Conservation (phyloP, 495 filamentous ascomycete species). For the Penicillium arizonense region DNA sequence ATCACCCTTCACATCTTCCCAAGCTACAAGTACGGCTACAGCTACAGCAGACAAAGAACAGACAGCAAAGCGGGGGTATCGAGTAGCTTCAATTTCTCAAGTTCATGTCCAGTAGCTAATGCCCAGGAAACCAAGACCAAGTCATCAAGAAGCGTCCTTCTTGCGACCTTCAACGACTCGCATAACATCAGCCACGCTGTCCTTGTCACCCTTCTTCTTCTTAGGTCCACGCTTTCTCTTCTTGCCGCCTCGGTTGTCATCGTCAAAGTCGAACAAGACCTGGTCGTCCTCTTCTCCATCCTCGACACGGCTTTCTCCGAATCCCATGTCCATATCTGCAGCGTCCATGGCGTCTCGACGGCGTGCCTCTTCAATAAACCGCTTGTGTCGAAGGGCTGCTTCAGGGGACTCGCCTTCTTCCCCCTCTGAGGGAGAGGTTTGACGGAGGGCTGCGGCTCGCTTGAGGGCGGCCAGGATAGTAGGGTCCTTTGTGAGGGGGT, state of each 20-base stretch:
- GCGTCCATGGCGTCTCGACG: slow-evolving; percentile 70
- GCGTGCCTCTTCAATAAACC: slow-evolving; percentile 64
- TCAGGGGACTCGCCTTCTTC: slow-evolving; percentile 47
- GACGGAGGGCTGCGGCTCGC: slow-evolving; percentile 73
- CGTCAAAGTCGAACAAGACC: slow-evolving; percentile 60
- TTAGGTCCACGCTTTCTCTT: slow-evolving; percentile 80
- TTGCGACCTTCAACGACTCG: slow-evolving; percentile 73
- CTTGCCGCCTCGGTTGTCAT: slow-evolving; percentile 50
- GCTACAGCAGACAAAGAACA: too few species aligned
- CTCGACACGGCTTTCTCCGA: slow-evolving; percentile 79
- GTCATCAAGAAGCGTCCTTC: slow-evolving; percentile 15
- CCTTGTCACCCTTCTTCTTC: slow-evolving; percentile 83
- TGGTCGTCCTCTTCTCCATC: slow-evolving; percentile 78
- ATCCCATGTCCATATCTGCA: slow-evolving; percentile 91
- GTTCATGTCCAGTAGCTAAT: too few species aligned
- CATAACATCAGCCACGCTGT: slow-evolving; percentile 79
- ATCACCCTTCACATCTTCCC: too few species aligned
- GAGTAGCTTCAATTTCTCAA: too few species aligned
- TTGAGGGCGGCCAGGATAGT: slow-evolving; percentile 79
- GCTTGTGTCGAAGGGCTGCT: slow-evolving; percentile 63
- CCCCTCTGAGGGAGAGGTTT: slow-evolving; percentile 35
- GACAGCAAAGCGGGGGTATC: too few species aligned
- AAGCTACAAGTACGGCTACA: too few species aligned
- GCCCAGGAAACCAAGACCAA: too few species aligned
- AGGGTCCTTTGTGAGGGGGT: slow-evolving; percentile 65